Conservation (phyloP, 768 basidiomycete species). For the Lactifluus volemus region DNA sequence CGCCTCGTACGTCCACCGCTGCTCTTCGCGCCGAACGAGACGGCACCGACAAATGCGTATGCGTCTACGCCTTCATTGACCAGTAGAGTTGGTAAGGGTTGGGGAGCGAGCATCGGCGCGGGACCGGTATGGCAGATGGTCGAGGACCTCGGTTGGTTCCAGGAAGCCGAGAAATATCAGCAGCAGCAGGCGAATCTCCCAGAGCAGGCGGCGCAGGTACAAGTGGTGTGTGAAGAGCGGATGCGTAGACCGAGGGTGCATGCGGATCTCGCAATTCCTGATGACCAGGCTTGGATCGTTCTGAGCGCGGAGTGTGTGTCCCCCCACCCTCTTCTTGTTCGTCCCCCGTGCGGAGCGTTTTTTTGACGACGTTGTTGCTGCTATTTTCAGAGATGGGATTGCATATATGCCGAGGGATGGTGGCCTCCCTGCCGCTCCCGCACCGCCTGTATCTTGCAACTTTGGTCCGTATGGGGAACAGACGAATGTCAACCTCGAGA, state of each 20-base stretch:
- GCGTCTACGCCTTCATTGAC: slow-evolving; percentile 39
- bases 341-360: neutral
- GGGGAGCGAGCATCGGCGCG: slow-evolving; percentile 64
- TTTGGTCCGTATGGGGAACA: slow-evolving; percentile 60
- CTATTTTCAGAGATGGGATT: slow-evolving; percentile 39
- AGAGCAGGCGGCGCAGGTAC: neutral
- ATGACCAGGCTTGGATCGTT: slow-evolving; percentile 30
- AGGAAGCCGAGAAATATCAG: slow-evolving; percentile 45
- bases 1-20: slow-evolving; percentile 43
- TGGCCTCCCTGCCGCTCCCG: slow-evolving; percentile 34
- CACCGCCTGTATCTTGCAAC: slow-evolving; percentile 46
- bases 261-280: slow-evolving; percentile 31
- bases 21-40: slow-evolving; percentile 38
- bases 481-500: slow-evolving; percentile 36
- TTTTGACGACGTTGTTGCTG: neutral
- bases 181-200: slow-evolving; percentile 26
- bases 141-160: slow-evolving; percentile 74
- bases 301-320: slow-evolving; percentile 36
- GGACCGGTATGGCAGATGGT: slow-evolving; percentile 74
- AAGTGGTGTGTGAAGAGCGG: neutral
- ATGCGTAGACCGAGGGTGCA: slow-evolving; percentile 44
- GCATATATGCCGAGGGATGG: slow-evolving; percentile 52
- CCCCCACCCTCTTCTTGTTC: neutral
- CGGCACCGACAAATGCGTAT: slow-evolving; percentile 47
- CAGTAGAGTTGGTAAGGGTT: slow-evolving; percentile 56